Percentiles rank a stretch among this genome's conserved stretches.
Conservation (phyloP, 1,284 basidiomycete species). For the Ceratobasidium sp. region DNA sequence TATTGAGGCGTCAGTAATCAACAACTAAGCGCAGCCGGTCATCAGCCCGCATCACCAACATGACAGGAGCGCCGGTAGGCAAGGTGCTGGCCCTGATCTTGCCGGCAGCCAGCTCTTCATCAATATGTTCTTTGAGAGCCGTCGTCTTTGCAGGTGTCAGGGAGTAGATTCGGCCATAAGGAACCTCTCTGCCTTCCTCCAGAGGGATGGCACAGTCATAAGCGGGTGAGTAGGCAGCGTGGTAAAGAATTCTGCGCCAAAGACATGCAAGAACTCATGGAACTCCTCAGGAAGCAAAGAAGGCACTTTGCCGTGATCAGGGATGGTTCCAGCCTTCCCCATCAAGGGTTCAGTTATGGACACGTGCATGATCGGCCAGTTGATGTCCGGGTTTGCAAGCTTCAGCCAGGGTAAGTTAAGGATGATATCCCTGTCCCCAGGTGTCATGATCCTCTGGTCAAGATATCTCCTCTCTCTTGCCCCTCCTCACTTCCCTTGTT, state of each 20-base stretch:
- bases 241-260: neutral
- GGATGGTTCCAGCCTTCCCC: too few species aligned
- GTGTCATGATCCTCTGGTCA: too few species aligned
- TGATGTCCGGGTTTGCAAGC: neutral
- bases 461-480: too few species aligned
- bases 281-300: neutral
- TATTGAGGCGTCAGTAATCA: too few species aligned
- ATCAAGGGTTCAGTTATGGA: neutral
- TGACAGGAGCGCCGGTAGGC: too few species aligned
- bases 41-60: too few species aligned
- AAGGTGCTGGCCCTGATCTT: neutral
- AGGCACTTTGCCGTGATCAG: neutral
- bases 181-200: neutral
- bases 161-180: neutral
- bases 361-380: neutral
- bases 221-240: neutral
- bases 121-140: neutral
- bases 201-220: neutral
- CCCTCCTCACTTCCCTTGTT: too few species aligned
- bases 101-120: neutral
- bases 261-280: neutral
- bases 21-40: conserved; percentile 53
- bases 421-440: neutral
- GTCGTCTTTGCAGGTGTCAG: neutral
- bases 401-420: neutral